Evolutionary conservation across 1,284 basidiomycete species (phyloP).

Genomic region (Marasmius fiardii): DNA sequence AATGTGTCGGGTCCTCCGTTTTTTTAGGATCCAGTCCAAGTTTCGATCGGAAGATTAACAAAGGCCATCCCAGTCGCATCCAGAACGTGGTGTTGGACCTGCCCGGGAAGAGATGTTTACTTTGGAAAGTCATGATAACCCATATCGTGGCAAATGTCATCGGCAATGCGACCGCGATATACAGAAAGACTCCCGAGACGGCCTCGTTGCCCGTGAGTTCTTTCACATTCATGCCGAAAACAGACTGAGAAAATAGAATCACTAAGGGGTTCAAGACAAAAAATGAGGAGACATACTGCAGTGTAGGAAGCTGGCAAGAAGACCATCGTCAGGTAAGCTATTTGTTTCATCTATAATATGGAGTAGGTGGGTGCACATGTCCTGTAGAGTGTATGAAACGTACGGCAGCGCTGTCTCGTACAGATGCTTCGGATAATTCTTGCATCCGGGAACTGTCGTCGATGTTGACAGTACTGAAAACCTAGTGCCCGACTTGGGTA

Average conservation of each 20-base stretch:
- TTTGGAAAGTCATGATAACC: constrained; percentile 38
- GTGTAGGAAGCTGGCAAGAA: constrained; percentile 34
- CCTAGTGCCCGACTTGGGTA: constrained; percentile 23
- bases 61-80: constrained; percentile 17
- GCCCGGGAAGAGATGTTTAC: constrained; percentile 22
- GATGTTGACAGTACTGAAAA: constrained; percentile 42
- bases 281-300: constrained; percentile 23
- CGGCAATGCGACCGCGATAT: constrained; percentile 30
- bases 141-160: constrained; percentile 36
- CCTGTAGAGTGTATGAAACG: neutral
- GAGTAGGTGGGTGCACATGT: constrained; percentile 20
- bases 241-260: constrained; percentile 16
- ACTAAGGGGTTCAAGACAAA: neutral
- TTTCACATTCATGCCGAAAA: constrained; percentile 42
- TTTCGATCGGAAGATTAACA: constrained; percentile 2
- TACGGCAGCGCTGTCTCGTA: constrained; percentile 24
- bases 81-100: constrained; percentile 8
- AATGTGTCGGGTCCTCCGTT: neutral
- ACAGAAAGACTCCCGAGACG: constrained; percentile 28
- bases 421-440: constrained; percentile 30
- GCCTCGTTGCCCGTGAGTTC: constrained; percentile 29
- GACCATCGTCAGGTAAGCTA: constrained; percentile 33
- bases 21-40: neutral
- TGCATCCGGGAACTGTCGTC: constrained; percentile 34
- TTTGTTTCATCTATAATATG: constrained; percentile 29